Evolutionary conservation across 2,329 filamentous ascomycete species (phyloP).

Genomic region (Xylaria multiplex): DNA sequence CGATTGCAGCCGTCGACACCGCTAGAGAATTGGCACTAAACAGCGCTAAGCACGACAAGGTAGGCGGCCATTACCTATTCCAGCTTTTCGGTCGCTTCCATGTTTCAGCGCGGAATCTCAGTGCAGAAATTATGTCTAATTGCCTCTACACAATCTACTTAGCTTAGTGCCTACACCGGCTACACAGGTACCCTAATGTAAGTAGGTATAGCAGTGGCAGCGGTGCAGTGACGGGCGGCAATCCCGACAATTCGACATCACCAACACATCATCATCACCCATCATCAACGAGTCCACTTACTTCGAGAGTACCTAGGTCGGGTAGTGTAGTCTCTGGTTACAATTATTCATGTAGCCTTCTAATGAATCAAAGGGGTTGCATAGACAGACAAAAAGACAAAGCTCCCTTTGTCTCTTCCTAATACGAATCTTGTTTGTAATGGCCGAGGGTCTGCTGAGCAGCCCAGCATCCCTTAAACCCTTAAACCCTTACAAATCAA

Average conservation of each 20-base stretch:
- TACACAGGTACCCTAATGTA: not conserved
- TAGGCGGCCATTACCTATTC: conserved; percentile 27
- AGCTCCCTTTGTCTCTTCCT: not conserved
- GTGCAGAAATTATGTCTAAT: conserved; percentile 27
- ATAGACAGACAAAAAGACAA: not conserved
- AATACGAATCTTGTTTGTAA: conserved; percentile 1
- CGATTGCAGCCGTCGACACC: conserved; percentile 14
- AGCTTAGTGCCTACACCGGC: no score
- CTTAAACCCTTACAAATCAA: conserved; percentile 37
- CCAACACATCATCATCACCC: not conserved
- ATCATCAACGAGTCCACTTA: not conserved
- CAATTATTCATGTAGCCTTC: no score
- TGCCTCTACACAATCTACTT: not conserved
- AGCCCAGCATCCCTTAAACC: not conserved
- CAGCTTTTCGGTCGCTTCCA: conserved; percentile 14
- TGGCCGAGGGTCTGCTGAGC: conserved; percentile 15
- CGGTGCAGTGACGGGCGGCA: conserved; percentile 11
- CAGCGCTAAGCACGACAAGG: conserved; percentile 19
- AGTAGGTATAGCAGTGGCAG: not conserved
- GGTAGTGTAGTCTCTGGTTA: no score
- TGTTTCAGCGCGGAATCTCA: conserved; percentile 24
- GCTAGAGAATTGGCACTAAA: conserved; percentile 12
- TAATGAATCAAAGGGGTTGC: not conserved
- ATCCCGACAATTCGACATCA: conserved; percentile 15
- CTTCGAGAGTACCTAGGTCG: not conserved